Evolutionary conservation across 306 rosid genomes (phyloP).

Genomic region (Echinosophora koreensis): DNA sequence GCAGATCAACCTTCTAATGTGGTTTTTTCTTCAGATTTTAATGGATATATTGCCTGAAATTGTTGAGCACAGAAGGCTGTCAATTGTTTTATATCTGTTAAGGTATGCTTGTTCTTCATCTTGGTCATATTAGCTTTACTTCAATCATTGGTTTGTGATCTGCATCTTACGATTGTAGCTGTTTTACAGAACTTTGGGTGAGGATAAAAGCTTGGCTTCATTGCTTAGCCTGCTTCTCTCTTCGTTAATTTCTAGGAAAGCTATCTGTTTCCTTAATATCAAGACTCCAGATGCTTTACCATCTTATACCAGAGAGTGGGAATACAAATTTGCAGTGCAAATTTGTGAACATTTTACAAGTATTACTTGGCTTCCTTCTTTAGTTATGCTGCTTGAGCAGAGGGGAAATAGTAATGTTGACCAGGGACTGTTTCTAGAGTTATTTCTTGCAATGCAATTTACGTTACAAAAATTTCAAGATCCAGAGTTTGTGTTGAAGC

Average conservation of each 20-base stretch:
- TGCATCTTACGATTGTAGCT: constrained; percentile 41
- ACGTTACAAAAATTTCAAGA: constrained; percentile 77
- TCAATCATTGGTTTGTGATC: constrained; percentile 12
- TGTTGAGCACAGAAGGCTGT: constrained; percentile 78
- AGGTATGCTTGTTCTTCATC: constrained; percentile 58
- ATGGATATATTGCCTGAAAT: constrained; percentile 74
- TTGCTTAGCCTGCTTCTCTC: constrained; percentile 74
- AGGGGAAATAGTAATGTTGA: constrained; percentile 45
- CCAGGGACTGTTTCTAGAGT: constrained; percentile 56
- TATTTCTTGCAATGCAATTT: constrained; percentile 75
- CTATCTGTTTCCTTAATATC: constrained; percentile 44
- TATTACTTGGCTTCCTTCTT: constrained; percentile 87
- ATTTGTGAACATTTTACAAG: constrained; percentile 80
- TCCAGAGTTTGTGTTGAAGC: constrained; percentile 76
- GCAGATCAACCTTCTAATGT: constrained; percentile 41
- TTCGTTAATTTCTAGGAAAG: constrained; percentile 75
- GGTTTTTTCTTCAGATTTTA: constrained; percentile 62
- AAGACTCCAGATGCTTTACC: constrained; percentile 55
- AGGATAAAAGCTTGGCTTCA: constrained; percentile 78
- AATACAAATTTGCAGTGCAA: constrained; percentile 74
- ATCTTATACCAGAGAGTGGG: constrained; percentile 72
- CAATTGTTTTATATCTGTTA: constrained; percentile 69
- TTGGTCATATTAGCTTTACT: not conserved
- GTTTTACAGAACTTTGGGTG: constrained; percentile 81
- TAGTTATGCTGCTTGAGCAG: constrained; percentile 63